phyloP scores from a whole-genome alignment of 495 filamentous ascomycete species.

The Acidiella bohemica region DNA sequence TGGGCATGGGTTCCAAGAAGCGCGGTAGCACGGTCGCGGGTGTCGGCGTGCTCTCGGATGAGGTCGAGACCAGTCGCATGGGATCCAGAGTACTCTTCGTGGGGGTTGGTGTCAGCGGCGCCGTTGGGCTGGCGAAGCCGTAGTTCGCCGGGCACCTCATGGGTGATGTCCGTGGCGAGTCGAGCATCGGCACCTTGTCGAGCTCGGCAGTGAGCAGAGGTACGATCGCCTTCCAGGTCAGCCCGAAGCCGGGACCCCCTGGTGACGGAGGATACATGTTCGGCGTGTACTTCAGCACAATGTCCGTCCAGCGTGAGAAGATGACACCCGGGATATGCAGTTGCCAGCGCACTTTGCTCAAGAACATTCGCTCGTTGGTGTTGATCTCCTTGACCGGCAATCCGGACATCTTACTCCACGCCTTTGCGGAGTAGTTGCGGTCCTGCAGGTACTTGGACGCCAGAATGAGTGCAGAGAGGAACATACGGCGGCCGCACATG shows the following conservation, averaged over 20 bases:
- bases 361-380: slow-evolving; percentile 87
- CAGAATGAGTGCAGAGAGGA: slow-evolving; percentile 80
- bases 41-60: slow-evolving; percentile 27
- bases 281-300: slow-evolving; percentile 75
- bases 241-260: slow-evolving; percentile 35
- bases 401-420: slow-evolving; percentile 97
- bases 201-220: slow-evolving; percentile 65
- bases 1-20: slow-evolving; percentile 27
- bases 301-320: slow-evolving; percentile 86
- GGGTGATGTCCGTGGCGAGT: neutral
- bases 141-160: slow-evolving; percentile 6
- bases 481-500: slow-evolving; percentile 96
- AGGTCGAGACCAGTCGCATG: slow-evolving; percentile 15
- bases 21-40: slow-evolving; percentile 23
- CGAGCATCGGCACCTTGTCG: slow-evolving; percentile 37
- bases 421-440: slow-evolving; percentile 89
- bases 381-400: slow-evolving; percentile 86
- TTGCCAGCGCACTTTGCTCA: slow-evolving; percentile 81
- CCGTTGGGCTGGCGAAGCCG: slow-evolving; percentile 5
- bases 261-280: slow-evolving; percentile 32
- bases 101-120: slow-evolving; percentile 12
- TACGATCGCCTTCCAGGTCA: slow-evolving; percentile 61
- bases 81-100: neutral
- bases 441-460: slow-evolving; percentile 97
- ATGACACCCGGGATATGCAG: slow-evolving; percentile 79